A percentile compares a stretch with the other conserved stretches of the same genome.
Evolutionary conservation across 768 basidiomycete genomes (phyloP).

Genomic region (Hericium alpestre): DNA sequence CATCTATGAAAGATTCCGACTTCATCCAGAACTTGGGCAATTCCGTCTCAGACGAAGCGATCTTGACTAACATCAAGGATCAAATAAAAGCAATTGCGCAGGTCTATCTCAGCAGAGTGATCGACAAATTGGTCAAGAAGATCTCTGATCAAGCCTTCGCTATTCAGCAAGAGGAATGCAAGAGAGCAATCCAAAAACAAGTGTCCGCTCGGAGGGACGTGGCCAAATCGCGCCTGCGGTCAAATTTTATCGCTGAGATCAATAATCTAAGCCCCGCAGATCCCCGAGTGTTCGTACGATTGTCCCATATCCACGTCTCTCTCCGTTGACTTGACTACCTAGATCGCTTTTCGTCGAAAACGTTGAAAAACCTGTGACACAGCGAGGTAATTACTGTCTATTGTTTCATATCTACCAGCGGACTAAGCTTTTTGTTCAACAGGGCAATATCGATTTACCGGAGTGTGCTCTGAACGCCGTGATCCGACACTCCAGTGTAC

Average conservation of each 20-base stretch:
- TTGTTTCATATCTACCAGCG: background rate
- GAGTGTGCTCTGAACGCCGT: background rate
- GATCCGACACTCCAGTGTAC: background rate
- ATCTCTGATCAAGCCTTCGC: background rate
- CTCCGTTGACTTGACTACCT: no score
- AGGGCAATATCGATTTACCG: constrained; percentile 4
- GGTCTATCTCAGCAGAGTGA: background rate
- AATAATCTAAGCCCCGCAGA: background rate
- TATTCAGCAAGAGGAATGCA: background rate
- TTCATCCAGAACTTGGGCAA: background rate
- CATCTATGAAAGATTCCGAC: background rate
- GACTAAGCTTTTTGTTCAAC: background rate
- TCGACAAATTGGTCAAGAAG: background rate
- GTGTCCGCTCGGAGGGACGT: background rate
- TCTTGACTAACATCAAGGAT: background rate
- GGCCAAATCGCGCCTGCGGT: background rate
- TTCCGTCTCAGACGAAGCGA: background rate
- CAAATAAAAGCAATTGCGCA: background rate
- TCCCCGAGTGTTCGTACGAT: background rate
- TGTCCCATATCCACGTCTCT: background rate
- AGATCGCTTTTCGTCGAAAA: no score
- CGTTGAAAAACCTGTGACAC: no score
- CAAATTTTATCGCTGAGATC: background rate
- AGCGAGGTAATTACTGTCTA: background rate
- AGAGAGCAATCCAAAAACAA: background rate